These are phyloP conservation scores for Trichoderma cornu-damae DNA, from an alignment of 2,329 filamentous ascomycete species.

Conservation along the genomic window DNA sequence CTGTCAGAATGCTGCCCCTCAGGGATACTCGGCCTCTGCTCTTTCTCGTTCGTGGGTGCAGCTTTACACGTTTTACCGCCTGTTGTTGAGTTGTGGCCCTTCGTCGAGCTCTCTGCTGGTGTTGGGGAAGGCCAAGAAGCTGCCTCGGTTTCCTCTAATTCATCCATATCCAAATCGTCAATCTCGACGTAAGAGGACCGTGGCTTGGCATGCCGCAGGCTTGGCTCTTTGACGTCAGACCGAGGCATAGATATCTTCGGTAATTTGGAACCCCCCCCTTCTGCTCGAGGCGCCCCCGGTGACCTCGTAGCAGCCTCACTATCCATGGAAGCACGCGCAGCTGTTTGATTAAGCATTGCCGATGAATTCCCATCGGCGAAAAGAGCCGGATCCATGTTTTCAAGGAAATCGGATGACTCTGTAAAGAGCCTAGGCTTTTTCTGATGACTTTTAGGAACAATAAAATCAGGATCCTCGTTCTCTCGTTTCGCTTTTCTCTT, in stretches of 20 bases:
- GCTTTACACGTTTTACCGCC: conserved; percentile 34
- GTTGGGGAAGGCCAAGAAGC: neutral
- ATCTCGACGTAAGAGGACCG: conserved; percentile 47
- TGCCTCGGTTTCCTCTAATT: conserved; percentile 41
- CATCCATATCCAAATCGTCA: conserved; percentile 38
- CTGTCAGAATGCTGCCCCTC: neutral
- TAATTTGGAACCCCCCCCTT: conserved; percentile 22
- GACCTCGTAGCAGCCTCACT: conserved; percentile 21
- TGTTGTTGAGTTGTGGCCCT: conserved; percentile 30
- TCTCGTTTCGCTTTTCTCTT: conserved; percentile 51
- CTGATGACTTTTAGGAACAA: conserved; percentile 38
- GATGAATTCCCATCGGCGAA: conserved; percentile 30
- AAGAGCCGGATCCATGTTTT: conserved; percentile 50
- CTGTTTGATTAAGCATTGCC: conserved; percentile 17
- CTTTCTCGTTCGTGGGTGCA: neutral
- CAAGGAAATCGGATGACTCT: conserved; percentile 31
- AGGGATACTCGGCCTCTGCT: neutral
- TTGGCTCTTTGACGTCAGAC: conserved; percentile 44
- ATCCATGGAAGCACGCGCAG: conserved; percentile 19
- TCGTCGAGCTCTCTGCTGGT: conserved; percentile 9
- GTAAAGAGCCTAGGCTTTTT: conserved; percentile 36
- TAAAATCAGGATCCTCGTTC: conserved; percentile 52
- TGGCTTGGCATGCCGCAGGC: conserved; percentile 49
- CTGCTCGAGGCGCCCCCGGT: neutral
- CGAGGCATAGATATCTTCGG: conserved; percentile 23